These are phyloP conservation scores for Rhizophagus sp. DNA, from an alignment of 192 early-diverging fungal genomes.

Conservation along the genomic window DNA sequence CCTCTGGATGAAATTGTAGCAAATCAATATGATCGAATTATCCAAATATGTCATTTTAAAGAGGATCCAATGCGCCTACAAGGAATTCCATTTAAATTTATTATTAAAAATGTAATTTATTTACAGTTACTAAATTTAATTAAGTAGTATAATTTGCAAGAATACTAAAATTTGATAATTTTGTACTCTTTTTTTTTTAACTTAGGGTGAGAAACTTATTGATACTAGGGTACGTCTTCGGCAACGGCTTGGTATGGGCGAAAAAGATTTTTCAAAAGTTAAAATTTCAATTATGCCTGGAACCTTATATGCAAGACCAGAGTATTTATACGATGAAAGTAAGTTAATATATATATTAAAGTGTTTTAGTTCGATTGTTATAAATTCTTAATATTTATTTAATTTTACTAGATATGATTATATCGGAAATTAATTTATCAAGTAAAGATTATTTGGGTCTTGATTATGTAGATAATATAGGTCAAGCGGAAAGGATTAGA, in stretches of 20 bases:
- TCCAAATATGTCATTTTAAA: slow-evolving; percentile 43
- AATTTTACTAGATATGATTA: slow-evolving; percentile 30
- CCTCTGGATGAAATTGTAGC: slow-evolving; percentile 40
- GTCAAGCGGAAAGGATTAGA: slow-evolving; percentile 31
- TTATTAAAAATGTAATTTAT: slow-evolving; percentile 48
- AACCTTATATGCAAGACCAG: neutral
- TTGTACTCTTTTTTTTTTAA: no score
- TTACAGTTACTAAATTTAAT: neutral
- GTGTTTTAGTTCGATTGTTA: no score
- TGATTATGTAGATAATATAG: slow-evolving; percentile 49
- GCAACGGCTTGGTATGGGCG: slow-evolving; percentile 69
- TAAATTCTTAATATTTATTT: neutral
- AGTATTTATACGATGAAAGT: slow-evolving; percentile 30
- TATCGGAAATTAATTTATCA: slow-evolving; percentile 32
- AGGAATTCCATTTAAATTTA: slow-evolving; percentile 83
- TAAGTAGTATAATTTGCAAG: no score
- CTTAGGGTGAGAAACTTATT: slow-evolving; percentile 63
- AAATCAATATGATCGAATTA: no score
- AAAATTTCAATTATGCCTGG: slow-evolving; percentile 52
- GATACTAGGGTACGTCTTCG: slow-evolving; percentile 76
- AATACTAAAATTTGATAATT: no score
- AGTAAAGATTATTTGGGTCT: slow-evolving; percentile 46
- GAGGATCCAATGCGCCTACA: slow-evolving; percentile 68
- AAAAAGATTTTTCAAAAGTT: slow-evolving; percentile 81
- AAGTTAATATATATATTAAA: neutral